Conservation (phyloP, 2,329 filamentous ascomycete species). For the Arthroderma uncinatum region DNA sequence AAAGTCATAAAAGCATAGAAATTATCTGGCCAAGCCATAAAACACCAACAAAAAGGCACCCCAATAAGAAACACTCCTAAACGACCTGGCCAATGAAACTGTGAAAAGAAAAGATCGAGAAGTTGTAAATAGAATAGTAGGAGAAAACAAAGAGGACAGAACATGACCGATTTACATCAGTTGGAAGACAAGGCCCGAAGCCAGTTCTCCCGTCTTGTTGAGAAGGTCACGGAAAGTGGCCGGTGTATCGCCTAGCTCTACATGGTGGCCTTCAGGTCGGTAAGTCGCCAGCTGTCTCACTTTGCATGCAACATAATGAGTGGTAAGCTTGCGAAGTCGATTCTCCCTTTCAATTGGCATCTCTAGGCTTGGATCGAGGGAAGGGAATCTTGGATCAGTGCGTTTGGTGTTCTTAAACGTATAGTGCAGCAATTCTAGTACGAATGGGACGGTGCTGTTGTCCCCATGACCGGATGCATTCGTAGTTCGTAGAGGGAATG, state of each 20-base stretch:
- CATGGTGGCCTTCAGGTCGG: conserved; percentile 11
- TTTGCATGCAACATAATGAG: conserved; percentile 33
- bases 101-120: conserved; percentile 13
- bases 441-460: conserved; percentile 24
- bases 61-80: neutral
- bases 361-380: conserved; percentile 22
- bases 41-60: neutral
- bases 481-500: conserved; percentile 20
- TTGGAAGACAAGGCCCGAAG: conserved; percentile 33
- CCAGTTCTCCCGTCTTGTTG: conserved; percentile 30
- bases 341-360: conserved; percentile 26
- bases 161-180: conserved; percentile 25
- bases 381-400: conserved; percentile 28
- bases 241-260: conserved; percentile 1
- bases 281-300: conserved; percentile 30
- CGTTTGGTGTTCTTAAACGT: conserved; percentile 31
- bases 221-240: conserved; percentile 27
- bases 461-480: neutral
- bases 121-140: conserved; percentile 6
- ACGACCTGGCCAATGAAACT: conserved; percentile 7
- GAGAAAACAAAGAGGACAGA: neutral
- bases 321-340: conserved; percentile 31
- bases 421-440: conserved; percentile 31
- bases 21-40: neutral
- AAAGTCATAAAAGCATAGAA: neutral